Evolutionary conservation across 1,284 basidiomycete genomes (phyloP).

Genomic region (Apiotrichum akiyoshidainum): DNA sequence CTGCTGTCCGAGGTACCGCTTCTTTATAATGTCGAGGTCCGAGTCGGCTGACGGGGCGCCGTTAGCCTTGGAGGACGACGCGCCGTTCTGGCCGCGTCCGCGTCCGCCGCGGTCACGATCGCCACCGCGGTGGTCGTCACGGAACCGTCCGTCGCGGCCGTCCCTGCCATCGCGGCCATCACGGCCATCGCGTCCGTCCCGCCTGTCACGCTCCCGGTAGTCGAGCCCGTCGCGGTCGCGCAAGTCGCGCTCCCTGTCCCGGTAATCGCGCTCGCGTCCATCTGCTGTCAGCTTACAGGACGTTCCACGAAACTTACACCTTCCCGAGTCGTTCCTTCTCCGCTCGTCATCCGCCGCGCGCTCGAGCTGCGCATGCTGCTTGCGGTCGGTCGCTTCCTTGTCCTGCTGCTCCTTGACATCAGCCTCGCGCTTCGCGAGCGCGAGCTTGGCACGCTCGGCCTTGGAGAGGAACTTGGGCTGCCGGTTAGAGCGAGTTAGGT

Average conservation of each 20-base stretch:
- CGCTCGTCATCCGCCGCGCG: slow-evolving; percentile 68
- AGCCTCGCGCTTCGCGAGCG: slow-evolving; percentile 75
- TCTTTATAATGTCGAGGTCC: slow-evolving; percentile 73
- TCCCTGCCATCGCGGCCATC: slow-evolving; percentile 10
- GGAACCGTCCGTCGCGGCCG: slow-evolving; percentile 13
- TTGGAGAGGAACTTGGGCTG: slow-evolving; percentile 87
- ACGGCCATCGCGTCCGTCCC: background rate
- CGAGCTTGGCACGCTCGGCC: slow-evolving; percentile 80
- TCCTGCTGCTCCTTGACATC: slow-evolving; percentile 64
- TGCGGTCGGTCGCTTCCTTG: slow-evolving; percentile 57
- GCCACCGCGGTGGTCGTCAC: slow-evolving; percentile 8
- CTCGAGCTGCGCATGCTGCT: slow-evolving; percentile 70
- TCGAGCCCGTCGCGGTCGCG: slow-evolving; percentile 16
- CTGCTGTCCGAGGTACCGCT: slow-evolving; percentile 72
- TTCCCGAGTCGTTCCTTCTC: slow-evolving; percentile 47
- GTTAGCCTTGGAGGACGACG: slow-evolving; percentile 20
- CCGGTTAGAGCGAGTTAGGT: background rate
- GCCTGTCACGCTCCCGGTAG: slow-evolving; percentile 13
- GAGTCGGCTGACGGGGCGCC: slow-evolving; percentile 52
- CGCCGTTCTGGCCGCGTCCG: background rate
- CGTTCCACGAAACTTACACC: background rate
- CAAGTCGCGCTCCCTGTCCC: slow-evolving; percentile 9
- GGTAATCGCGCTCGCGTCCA: slow-evolving; percentile 8
- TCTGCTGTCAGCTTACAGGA: slow-evolving; percentile 33
- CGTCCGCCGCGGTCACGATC: background rate